Percentiles rank a stretch among this genome's conserved stretches.
Evolutionary conservation across 106 monocot species (phyloP).

Genomic region (Phalaenopsis equestris): DNA sequence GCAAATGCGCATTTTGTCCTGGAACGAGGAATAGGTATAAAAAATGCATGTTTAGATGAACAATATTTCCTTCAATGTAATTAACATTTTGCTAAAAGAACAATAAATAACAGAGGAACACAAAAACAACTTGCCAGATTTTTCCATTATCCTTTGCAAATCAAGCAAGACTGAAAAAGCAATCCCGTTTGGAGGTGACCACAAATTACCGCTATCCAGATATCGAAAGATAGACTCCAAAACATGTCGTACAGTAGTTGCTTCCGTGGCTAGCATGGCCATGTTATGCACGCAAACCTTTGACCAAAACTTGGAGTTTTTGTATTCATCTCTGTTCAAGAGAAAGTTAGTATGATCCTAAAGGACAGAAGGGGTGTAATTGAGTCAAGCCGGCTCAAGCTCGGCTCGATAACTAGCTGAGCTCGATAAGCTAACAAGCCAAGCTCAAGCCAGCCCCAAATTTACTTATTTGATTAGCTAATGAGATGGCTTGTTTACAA

Average conservation of each 20-base stretch:
- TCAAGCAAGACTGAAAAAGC: constrained; percentile 62
- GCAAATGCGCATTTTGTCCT: constrained; percentile 71
- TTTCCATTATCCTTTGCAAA: constrained; percentile 63
- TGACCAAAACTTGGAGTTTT: constrained; percentile 72
- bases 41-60: background rate
- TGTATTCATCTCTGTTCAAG: constrained; percentile 56
- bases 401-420: too few species aligned
- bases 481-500: too few species aligned
- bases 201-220: constrained; percentile 61
- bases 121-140: constrained; percentile 41
- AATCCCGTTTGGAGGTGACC: constrained; percentile 64
- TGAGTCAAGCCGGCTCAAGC: too few species aligned
- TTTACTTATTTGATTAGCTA: too few species aligned
- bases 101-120: background rate
- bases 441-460: too few species aligned
- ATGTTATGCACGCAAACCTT: constrained; percentile 84
- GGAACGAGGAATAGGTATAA: constrained; percentile 9
- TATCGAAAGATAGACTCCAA: constrained; percentile 78
- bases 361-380: background rate
- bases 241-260: constrained; percentile 75
- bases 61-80: background rate
- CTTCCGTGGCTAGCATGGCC: constrained; percentile 84
- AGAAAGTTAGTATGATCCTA: background rate
- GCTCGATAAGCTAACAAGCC: too few species aligned
- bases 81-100: background rate